Conservation (phyloP, 2,329 filamentous ascomycete genomes). For the Hypoxylon sp. region DNA sequence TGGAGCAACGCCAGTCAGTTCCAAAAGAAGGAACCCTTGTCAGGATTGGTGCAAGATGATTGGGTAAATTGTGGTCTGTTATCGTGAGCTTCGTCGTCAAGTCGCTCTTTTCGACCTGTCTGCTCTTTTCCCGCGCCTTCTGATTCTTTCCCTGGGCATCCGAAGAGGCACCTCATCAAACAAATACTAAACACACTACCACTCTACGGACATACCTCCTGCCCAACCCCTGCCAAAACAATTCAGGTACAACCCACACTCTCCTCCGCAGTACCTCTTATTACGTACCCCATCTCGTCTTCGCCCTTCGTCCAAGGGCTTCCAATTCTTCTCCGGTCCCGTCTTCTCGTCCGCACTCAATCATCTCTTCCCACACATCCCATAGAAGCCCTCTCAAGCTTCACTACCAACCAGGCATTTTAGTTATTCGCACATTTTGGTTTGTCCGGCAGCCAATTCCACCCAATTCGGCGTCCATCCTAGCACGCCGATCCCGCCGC, state of each 20-base stretch:
- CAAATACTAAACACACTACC: slow-evolving; percentile 31
- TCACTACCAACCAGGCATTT: slow-evolving; percentile 29
- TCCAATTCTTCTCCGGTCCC: slow-evolving; percentile 29
- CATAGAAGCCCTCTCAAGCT: slow-evolving; percentile 20
- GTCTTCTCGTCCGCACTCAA: not conserved
- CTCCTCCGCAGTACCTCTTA: slow-evolving; percentile 19
- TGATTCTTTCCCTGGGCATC: slow-evolving; percentile 22
- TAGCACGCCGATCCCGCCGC: slow-evolving; percentile 24
- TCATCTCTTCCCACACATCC: slow-evolving; percentile 28
- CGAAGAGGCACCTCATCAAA: slow-evolving; percentile 29
- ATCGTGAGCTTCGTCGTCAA: slow-evolving; percentile 46
- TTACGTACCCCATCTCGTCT: slow-evolving; percentile 41
- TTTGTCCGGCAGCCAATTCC: slow-evolving; percentile 25
- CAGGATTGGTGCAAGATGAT: slow-evolving; percentile 30
- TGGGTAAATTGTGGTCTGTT: slow-evolving; percentile 38
- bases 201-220: slow-evolving; percentile 25
- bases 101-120: slow-evolving; percentile 23
- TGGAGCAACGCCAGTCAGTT: slow-evolving; percentile 40
- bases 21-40: slow-evolving; percentile 34
- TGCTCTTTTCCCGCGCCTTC: slow-evolving; percentile 20
- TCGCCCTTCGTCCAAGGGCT: slow-evolving; percentile 19
- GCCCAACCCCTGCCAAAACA: slow-evolving; percentile 21
- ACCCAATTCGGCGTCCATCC: slow-evolving; percentile 22
- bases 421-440: slow-evolving; percentile 28
- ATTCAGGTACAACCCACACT: slow-evolving; percentile 42